Conservation (phyloP, 2,329 filamentous ascomycete species). For the Microcera coccophila region DNA sequence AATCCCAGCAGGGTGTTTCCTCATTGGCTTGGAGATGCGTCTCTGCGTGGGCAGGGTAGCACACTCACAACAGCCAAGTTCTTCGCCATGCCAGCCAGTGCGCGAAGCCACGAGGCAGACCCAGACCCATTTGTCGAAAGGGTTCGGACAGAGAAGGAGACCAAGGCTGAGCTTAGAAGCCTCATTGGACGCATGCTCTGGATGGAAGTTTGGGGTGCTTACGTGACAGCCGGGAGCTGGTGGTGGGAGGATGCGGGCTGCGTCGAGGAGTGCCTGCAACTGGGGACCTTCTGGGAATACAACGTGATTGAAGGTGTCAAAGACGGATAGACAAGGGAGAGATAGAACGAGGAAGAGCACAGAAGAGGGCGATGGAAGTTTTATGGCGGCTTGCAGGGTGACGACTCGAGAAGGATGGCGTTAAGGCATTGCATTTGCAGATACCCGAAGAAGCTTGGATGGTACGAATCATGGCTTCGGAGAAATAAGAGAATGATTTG, state of each 20-base stretch:
- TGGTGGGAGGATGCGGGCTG: conserved; percentile 60
- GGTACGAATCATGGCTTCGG: no score
- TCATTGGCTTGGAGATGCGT: conserved; percentile 54
- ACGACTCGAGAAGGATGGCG: no score
- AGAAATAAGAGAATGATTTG: no score
- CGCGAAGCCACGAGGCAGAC: conserved; percentile 17
- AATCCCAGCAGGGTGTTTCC: conserved; percentile 58
- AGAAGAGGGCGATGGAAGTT: no score
- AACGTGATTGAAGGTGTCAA: conserved; percentile 55
- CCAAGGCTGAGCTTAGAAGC: conserved; percentile 47
- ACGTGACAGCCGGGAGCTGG: conserved; percentile 48
- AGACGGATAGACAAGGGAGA: conserved; percentile 26
- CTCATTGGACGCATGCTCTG: conserved; percentile 55
- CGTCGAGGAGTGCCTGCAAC: conserved; percentile 50
- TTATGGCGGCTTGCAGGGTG: no score
- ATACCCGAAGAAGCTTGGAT: no score
- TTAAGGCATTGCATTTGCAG: no score
- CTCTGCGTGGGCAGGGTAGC: conserved; percentile 47
- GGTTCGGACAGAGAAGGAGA: conserved; percentile 25
- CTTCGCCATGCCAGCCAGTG: conserved; percentile 39
- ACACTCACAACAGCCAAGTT: conserved; percentile 47
- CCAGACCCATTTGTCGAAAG: conserved; percentile 23
- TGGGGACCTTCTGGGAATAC: conserved; percentile 58
- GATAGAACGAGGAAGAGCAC: no score
- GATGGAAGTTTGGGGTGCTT: conserved; percentile 57